Conservation (phyloP, 768 basidiomycete genomes). For the Suillus luteus region DNA sequence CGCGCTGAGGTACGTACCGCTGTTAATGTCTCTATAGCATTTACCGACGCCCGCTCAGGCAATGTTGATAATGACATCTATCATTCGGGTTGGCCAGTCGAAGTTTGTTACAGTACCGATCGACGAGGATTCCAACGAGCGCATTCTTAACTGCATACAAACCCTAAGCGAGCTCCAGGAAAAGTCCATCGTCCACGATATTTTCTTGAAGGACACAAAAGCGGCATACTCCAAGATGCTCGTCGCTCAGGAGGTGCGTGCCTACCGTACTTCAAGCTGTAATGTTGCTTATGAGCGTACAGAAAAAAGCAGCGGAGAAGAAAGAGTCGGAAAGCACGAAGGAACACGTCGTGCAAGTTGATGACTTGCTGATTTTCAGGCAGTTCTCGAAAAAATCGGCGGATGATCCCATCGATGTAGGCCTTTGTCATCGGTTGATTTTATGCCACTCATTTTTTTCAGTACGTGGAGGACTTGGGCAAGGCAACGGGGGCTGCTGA, state of each 20-base stretch:
- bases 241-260: constrained; percentile 82
- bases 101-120: constrained; percentile 94
- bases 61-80: constrained; percentile 97
- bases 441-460: not conserved
- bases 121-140: constrained; percentile 96
- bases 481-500: constrained; percentile 87
- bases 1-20: not conserved
- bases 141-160: constrained; percentile 95
- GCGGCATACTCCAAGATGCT: constrained; percentile 94
- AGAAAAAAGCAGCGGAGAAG: constrained; percentile 93
- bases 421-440: constrained; percentile 12
- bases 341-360: constrained; percentile 79
- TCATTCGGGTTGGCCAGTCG: constrained; percentile 96
- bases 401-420: constrained; percentile 75
- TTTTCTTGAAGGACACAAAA: constrained; percentile 87
- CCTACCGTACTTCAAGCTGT: constrained; percentile 1
- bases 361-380: constrained; percentile 89
- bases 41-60: constrained; percentile 45
- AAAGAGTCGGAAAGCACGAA: constrained; percentile 77
- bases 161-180: constrained; percentile 81
- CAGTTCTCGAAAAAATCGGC: constrained; percentile 93
- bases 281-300: constrained; percentile 10
- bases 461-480: constrained; percentile 86
- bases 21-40: not conserved
- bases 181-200: constrained; percentile 58